Percentiles rank a stretch among this genome's conserved stretches.
These are phyloP conservation scores for Fusarium foetens DNA, from an alignment of 2,329 filamentous ascomycete species.

Conservation along the genomic window DNA sequence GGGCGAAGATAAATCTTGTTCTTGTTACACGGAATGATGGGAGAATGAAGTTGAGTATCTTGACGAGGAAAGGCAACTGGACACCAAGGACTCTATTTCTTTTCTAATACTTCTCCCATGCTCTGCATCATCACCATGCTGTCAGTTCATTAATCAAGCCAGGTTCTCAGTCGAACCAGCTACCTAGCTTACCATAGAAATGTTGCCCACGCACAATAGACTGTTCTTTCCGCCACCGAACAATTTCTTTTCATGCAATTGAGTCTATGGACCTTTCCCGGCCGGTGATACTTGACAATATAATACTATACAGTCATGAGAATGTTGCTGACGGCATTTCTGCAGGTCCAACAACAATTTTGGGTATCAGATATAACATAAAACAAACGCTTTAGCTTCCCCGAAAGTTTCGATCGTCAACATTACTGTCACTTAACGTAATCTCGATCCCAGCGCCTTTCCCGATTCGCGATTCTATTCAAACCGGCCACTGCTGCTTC, in stretches of 20 bases:
- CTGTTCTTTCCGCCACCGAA: constrained; percentile 40
- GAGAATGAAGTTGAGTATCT: constrained; percentile 10
- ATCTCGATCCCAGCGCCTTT: neutral
- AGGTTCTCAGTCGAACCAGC: constrained; percentile 37
- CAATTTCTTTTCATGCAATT: neutral
- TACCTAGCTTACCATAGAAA: constrained; percentile 44
- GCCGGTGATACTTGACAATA: neutral
- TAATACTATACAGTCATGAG: neutral
- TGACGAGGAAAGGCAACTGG: constrained; percentile 6
- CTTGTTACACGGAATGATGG: constrained; percentile 1
- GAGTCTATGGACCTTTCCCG: neutral
- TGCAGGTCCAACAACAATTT: neutral
- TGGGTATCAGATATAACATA: constrained; percentile 23
- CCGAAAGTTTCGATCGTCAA: neutral
- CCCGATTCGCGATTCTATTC: neutral
- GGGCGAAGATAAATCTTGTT: constrained; percentile 11
- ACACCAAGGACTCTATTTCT: constrained; percentile 6
- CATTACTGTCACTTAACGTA: neutral
- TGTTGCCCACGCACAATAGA: constrained; percentile 49
- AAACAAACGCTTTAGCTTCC: neutral
- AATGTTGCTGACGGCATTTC: neutral
- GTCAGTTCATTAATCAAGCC: constrained; percentile 29
- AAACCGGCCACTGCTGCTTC: constrained; percentile 27
- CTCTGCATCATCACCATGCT: constrained; percentile 30
- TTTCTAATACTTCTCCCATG: constrained; percentile 10